Percentiles rank a stretch among this genome's conserved stretches.
phyloP scores from a whole-genome alignment of 352 stramenopile genomes.

The Globisporangium apiculatum region DNA sequence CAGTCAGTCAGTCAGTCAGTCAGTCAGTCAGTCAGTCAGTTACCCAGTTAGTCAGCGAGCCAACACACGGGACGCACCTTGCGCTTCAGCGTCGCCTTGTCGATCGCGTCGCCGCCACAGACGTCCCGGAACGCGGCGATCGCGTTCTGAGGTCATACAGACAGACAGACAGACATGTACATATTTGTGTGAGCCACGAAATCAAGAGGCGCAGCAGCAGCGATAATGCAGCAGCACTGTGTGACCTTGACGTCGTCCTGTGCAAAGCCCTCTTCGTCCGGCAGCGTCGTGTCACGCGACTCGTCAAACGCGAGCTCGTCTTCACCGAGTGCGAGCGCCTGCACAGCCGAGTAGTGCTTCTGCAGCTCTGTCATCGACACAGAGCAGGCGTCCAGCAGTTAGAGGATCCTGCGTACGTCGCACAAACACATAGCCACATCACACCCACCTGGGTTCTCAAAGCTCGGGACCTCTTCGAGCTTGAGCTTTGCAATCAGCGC shows the following conservation, averaged over 20 bases:
- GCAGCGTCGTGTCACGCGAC: constrained; percentile 64
- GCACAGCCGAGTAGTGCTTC: constrained; percentile 78
- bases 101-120: constrained; percentile 45
- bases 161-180: neutral
- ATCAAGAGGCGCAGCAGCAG: neutral
- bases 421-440: neutral
- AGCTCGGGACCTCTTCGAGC: constrained; percentile 59
- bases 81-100: constrained; percentile 41
- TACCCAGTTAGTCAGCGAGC: neutral
- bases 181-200: neutral
- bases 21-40: neutral
- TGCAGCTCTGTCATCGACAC: constrained; percentile 48
- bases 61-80: constrained; percentile 22
- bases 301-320: constrained; percentile 75
- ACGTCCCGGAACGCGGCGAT: constrained; percentile 37
- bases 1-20: neutral
- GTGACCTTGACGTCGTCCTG: constrained; percentile 58
- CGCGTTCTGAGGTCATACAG: constrained; percentile 21
- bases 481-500: constrained; percentile 67
- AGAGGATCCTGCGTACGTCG: neutral
- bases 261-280: constrained; percentile 60
- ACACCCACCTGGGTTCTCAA: constrained; percentile 67
- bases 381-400: neutral
- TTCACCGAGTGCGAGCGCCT: constrained; percentile 68
- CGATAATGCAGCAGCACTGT: neutral